These are phyloP conservation scores for Talaromyces borbonicus DNA, from an alignment of 495 filamentous ascomycete genomes.

Conservation along the genomic window DNA sequence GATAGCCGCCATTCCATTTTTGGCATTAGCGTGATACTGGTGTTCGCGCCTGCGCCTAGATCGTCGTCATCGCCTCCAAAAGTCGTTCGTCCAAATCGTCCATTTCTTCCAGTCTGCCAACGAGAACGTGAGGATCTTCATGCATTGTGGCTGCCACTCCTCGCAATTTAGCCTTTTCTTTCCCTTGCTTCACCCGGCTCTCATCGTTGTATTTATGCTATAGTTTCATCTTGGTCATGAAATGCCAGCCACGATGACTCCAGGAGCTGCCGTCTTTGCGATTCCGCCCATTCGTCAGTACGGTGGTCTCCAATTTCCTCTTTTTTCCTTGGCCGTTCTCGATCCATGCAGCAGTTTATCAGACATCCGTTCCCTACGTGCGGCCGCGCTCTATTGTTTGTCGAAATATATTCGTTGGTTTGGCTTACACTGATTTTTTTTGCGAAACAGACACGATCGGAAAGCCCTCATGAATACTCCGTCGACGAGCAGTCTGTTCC, in stretches of 20 bases:
- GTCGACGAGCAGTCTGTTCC: conserved; percentile 22
- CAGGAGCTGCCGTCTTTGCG: too few relatives aligned
- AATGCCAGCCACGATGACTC: too few relatives aligned
- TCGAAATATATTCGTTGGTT: too few relatives aligned
- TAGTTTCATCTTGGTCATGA: not conserved
- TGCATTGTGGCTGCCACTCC: not conserved
- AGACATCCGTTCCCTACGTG: not conserved
- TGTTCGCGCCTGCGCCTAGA: conserved; percentile 5
- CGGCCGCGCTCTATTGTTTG: too few relatives aligned
- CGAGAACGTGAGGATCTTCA: not conserved
- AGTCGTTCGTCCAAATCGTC: too few relatives aligned
- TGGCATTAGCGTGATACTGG: not conserved
- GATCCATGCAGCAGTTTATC: not conserved
- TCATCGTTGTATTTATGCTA: not conserved
- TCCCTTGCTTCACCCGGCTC: not conserved
- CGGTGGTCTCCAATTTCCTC: not conserved
- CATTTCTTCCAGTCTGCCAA: too few relatives aligned
- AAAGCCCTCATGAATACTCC: conserved; percentile 32
- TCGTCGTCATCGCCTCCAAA: not conserved
- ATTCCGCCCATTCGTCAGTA: too few relatives aligned
- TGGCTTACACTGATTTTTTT: conserved; percentile 35
- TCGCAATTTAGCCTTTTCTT: not conserved
- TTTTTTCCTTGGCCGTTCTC: not conserved
- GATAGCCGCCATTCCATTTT: not conserved
- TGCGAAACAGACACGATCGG: conserved; percentile 30